phyloP scores from a whole-genome alignment of 306 rosid genomes.

The Hippophae gyantsensis region DNA sequence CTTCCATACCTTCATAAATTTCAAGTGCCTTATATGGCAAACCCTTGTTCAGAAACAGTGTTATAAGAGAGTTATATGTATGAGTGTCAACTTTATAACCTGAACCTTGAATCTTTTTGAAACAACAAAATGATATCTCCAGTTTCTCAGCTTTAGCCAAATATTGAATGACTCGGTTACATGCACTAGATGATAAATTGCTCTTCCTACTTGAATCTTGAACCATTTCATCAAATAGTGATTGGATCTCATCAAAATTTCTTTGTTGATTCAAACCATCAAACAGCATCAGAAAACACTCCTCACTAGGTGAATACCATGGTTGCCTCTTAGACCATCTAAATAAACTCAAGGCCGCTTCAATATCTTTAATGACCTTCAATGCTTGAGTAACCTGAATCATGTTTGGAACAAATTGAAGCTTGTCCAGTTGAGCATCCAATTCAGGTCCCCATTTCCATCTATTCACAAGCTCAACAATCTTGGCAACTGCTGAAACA shows the following conservation, averaged over 20 bases:
- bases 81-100: conserved; percentile 56
- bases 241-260: conserved; percentile 72
- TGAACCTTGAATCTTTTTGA: conserved; percentile 63
- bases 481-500: conserved; percentile 71
- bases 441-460: conserved; percentile 99
- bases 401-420: conserved; percentile 79
- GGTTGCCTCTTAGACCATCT: conserved; percentile 86
- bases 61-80: conserved; percentile 70
- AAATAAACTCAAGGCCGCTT: conserved; percentile 70
- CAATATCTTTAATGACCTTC: conserved; percentile 53
- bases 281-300: conserved; percentile 58
- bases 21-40: conserved; percentile 88
- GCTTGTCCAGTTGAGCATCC: conserved; percentile 81
- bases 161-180: conserved; percentile 65
- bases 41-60: conserved; percentile 78
- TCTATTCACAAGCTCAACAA: conserved; percentile 78
- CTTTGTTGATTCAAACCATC: conserved; percentile 56
- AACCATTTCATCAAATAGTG: conserved; percentile 79
- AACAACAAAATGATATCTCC: conserved; percentile 80
- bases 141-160: conserved; percentile 83
- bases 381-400: conserved; percentile 57
- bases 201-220: conserved; percentile 45
- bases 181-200: conserved; percentile 38
- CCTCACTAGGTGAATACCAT: conserved; percentile 70
- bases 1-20: conserved; percentile 84